Evolutionary conservation across 2,329 filamentous ascomycete genomes (phyloP), one percentile per base, ranked within the genome.

Genomic region (Uncinocarpus reesii): DNA sequence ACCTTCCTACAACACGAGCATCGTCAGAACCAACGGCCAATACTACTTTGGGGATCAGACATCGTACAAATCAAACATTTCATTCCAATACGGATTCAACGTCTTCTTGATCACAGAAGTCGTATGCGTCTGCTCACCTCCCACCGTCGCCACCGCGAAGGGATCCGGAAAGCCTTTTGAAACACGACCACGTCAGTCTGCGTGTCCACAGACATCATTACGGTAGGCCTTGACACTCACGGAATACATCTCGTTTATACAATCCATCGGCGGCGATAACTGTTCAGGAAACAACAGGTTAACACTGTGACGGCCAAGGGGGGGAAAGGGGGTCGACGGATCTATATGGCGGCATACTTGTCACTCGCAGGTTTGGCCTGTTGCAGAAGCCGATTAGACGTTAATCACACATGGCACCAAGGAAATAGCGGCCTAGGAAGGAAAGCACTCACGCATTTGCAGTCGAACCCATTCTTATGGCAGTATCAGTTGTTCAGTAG

Each of bases 1-100:
- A 87, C 90, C 65, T 79, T 79, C 74, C 92, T 96, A 59, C 18
- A 45, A 46, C n/a, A 18, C 20, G 11, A 43, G 40, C 31, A 42
- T 49, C 43, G 52, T 45, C 49, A 51, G 37, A 42, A 23, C 29
- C 7, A 4, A 23, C 7, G n/a, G n/a, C 20, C 42, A 26, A 6
- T n/a, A n/a, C n/a, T n/a, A n/a, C n/a, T n/a, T n/a, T n/a, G n/a
- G 38, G 20, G 36, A 8, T 11, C 48, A 41, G 38, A 52, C 31
- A 52, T 63, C 83, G 61, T 80, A 96, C 92, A 98, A 84, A 69
- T 98, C 92, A 72, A 98, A 98, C 64, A 81, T 88, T 73, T 98
- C 92, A 69, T 98, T 98, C 92, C 92, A 98, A 68, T 98, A 98
- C n/a, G 92, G 92, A 68, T 95, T 96, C 68, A 98, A 73, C 8